Conservation (phyloP, 2,329 filamentous ascomycete genomes). For the Huntiella moniliformis region DNA sequence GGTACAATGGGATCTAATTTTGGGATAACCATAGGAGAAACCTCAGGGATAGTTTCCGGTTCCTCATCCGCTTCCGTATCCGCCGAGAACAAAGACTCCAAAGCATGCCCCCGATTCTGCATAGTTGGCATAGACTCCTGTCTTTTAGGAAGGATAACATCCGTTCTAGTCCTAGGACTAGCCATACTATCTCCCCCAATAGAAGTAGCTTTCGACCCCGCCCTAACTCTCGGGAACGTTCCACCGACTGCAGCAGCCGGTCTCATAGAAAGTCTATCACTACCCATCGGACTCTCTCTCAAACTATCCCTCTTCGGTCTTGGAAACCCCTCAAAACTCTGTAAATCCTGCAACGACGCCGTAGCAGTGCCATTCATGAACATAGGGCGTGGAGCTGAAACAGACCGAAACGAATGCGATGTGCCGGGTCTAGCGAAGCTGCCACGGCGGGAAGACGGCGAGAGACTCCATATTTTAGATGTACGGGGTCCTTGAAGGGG, state of each 20-base stretch:
- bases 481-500: background rate
- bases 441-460: slow-evolving; percentile 1
- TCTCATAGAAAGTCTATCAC: slow-evolving; percentile 10
- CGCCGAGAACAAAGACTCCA: slow-evolving; percentile 6
- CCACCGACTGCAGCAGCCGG: slow-evolving; percentile 8
- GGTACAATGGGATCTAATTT: background rate
- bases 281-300: slow-evolving; percentile 4
- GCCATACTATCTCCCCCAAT: background rate
- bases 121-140: slow-evolving; percentile 1
- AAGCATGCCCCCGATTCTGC: background rate
- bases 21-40: background rate
- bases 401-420: slow-evolving; percentile 11
- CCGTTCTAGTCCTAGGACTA: background rate
- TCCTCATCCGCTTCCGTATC: background rate
- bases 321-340: slow-evolving; percentile 7
- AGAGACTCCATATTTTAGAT: slow-evolving; percentile 3
- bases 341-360: slow-evolving; percentile 8
- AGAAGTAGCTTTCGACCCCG: background rate
- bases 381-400: slow-evolving; percentile 9
- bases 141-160: background rate
- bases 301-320: slow-evolving; percentile 8
- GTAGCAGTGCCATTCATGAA: slow-evolving; percentile 11
- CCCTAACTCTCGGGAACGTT: background rate
- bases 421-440: slow-evolving; percentile 12
- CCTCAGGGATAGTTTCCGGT: background rate